These are phyloP conservation scores for Gossypium trilobum DNA, from an alignment of 441 rosid species.

Conservation along the genomic window DNA sequence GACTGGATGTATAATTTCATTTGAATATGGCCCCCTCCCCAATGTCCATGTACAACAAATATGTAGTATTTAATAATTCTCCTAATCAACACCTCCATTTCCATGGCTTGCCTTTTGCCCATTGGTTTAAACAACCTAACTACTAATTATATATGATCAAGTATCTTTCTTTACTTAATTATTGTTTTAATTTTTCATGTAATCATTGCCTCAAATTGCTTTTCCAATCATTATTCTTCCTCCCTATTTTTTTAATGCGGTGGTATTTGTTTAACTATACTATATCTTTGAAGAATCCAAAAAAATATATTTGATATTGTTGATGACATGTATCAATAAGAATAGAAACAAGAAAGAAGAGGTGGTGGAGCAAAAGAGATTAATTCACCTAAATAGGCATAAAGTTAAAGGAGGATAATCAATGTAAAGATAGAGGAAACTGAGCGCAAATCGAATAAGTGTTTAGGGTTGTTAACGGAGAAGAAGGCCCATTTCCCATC, in stretches of 20 bases:
- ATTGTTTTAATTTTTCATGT: slow-evolving; percentile 25
- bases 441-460: too few species aligned
- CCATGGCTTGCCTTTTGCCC: slow-evolving; percentile 23
- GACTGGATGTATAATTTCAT: slow-evolving; percentile 30
- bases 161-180: slow-evolving; percentile 16
- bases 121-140: slow-evolving; percentile 37
- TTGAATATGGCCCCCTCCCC: slow-evolving; percentile 23
- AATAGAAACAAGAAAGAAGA: too few species aligned
- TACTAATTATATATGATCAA: slow-evolving; percentile 24
- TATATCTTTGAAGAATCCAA: slow-evolving; percentile 31
- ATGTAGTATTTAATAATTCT: slow-evolving; percentile 5
- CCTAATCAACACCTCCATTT: slow-evolving; percentile 24
- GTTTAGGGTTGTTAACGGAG: too few species aligned
- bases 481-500: too few species aligned
- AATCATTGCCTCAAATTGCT: slow-evolving; percentile 29
- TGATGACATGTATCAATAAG: too few species aligned
- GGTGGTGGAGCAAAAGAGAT: too few species aligned
- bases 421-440: too few species aligned
- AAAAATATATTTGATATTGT: slow-evolving; percentile 25
- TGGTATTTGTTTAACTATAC: slow-evolving; percentile 21
- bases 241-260: neutral
- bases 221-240: slow-evolving; percentile 5
- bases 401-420: too few species aligned
- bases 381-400: too few species aligned
- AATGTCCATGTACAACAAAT: neutral